Evolutionary conservation across 805 yeast genomes (phyloP).

Genomic region (Kazachstania psychrophila): DNA sequence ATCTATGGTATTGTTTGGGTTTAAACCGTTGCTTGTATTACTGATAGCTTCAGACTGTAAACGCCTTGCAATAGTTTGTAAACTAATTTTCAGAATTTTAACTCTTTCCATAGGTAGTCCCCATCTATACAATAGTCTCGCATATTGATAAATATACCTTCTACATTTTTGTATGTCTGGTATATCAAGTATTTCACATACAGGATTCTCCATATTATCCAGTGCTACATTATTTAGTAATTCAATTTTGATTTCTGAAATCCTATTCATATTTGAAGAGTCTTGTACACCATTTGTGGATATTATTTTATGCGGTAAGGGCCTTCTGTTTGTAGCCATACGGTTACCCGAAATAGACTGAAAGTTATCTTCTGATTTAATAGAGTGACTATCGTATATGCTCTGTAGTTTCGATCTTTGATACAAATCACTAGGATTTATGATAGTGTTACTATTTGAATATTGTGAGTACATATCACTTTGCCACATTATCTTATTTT

Average conservation of each 20-base stretch:
- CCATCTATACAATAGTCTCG: slow-evolving; percentile 72
- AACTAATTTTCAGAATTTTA: slow-evolving; percentile 56
- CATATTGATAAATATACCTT: slow-evolving; percentile 57
- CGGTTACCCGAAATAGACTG: not conserved
- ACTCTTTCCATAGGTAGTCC: slow-evolving; percentile 72
- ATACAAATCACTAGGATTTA: slow-evolving; percentile 1
- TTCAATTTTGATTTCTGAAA: slow-evolving; percentile 21
- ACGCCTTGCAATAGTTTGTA: slow-evolving; percentile 6
- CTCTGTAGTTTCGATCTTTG: slow-evolving; percentile 2
- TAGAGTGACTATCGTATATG: slow-evolving; percentile 11
- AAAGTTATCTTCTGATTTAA: slow-evolving; percentile 19
- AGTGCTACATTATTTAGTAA: slow-evolving; percentile 23
- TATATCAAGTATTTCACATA: slow-evolving; percentile 18
- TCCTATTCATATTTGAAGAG: not conserved
- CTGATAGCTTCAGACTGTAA: not conserved
- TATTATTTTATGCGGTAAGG: not conserved
- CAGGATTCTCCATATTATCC: slow-evolving; percentile 13
- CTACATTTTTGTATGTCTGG: slow-evolving; percentile 22
- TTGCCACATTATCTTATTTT: slow-evolving; percentile 5
- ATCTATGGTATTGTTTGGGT: slow-evolving; percentile 10
- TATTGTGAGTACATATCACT: slow-evolving; percentile 13
- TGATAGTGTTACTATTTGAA: slow-evolving; percentile 1
- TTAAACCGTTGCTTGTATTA: not conserved
- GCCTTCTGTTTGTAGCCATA: not conserved
- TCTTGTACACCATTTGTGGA: slow-evolving; percentile 3